A percentile compares a stretch with the other conserved stretches of the same genome.
Conservation (phyloP, 768 basidiomycete species). For the Chiua virens region DNA sequence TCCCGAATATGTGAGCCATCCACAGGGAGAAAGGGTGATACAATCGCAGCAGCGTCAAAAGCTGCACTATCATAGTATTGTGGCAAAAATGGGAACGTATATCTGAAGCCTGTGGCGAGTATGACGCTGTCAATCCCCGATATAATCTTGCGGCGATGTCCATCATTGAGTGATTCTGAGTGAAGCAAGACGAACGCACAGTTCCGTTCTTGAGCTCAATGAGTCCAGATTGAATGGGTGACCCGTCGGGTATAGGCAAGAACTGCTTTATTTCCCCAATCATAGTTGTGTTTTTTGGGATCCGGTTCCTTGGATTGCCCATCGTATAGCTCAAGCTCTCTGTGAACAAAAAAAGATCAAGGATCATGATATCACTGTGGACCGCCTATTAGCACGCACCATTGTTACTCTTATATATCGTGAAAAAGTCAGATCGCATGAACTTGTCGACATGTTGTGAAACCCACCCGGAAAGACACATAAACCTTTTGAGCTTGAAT, state of each 20-base stretch:
- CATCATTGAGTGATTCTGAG: not conserved
- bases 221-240: constrained; percentile 11
- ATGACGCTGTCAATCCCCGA: constrained; percentile 13
- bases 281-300: constrained; percentile 11
- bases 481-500: constrained; percentile 6
- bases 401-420: not conserved
- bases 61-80: constrained; percentile 15
- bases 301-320: not conserved
- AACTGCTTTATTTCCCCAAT: constrained; percentile 15
- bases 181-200: not conserved
- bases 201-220: constrained; percentile 17
- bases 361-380: too few species aligned
- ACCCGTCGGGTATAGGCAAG: constrained; percentile 2
- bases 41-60: not conserved
- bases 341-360: not conserved
- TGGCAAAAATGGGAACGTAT: constrained; percentile 17
- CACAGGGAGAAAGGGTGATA: constrained; percentile 9
- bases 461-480: constrained; percentile 12
- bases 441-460: not conserved
- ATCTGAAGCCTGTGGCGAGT: constrained; percentile 10
- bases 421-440: not conserved
- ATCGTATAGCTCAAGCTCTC: not conserved
- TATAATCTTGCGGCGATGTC: constrained; percentile 1
- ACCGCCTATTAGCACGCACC: not conserved
- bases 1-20: constrained; percentile 11